Evolutionary conservation across 495 filamentous ascomycete species (phyloP).

Genomic region (Sphaerosporella brunnea): DNA sequence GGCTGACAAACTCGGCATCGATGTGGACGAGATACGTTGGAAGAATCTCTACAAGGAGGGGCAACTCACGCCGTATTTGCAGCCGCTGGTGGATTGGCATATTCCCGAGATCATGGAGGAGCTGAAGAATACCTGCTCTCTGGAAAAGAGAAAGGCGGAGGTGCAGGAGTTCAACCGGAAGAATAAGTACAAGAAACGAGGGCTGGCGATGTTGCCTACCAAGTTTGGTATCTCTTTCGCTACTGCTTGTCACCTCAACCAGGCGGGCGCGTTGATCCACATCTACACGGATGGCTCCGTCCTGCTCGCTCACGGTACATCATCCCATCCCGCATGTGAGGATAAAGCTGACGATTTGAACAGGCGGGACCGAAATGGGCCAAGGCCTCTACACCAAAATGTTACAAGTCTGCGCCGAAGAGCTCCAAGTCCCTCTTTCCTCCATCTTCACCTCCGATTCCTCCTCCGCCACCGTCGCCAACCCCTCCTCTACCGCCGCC

Average conservation of each 20-base stretch:
- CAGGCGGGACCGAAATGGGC: slow-evolving; percentile 29
- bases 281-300: slow-evolving; percentile 31
- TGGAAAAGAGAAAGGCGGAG: slow-evolving; percentile 24
- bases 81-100: slow-evolving; percentile 31
- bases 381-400: slow-evolving; percentile 32
- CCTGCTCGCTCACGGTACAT: slow-evolving; percentile 29
- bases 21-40: slow-evolving; percentile 28
- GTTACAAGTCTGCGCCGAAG: slow-evolving; percentile 30
- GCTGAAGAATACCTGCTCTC: slow-evolving; percentile 24
- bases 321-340: too few species aligned
- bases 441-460: slow-evolving; percentile 33
- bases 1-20: slow-evolving; percentile 27
- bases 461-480: slow-evolving; percentile 31
- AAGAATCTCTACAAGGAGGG: slow-evolving; percentile 30
- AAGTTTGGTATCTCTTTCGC: slow-evolving; percentile 32
- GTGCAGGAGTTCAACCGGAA: slow-evolving; percentile 27
- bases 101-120: slow-evolving; percentile 27
- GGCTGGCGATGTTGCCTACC: slow-evolving; percentile 29
- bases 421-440: slow-evolving; percentile 28
- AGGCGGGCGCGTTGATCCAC: slow-evolving; percentile 28
- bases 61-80: slow-evolving; percentile 28
- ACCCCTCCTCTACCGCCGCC: slow-evolving; percentile 30
- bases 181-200: slow-evolving; percentile 31
- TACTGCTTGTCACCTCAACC: slow-evolving; percentile 30
- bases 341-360: too few species aligned